These are phyloP conservation scores for Populus nigra DNA, from an alignment of 345 rosid genomes.

Conservation along the genomic window DNA sequence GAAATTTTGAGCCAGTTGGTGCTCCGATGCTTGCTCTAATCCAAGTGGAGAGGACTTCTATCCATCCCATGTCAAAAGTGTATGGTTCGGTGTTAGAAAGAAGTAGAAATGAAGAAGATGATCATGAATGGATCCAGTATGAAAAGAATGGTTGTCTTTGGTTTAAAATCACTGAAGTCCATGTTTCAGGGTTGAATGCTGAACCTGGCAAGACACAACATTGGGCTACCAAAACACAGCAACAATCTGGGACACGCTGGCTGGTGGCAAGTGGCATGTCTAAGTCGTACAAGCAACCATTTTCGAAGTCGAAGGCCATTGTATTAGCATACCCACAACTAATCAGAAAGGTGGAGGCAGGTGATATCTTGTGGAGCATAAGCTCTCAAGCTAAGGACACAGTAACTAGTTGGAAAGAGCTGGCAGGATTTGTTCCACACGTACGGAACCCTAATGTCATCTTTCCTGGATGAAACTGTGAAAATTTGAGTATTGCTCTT, in stretches of 20 bases:
- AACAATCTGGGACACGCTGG: constrained; percentile 62
- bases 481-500: not conserved
- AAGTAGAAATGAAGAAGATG: constrained; percentile 17
- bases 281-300: constrained; percentile 37
- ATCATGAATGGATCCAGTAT: constrained; percentile 1
- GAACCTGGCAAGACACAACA: constrained; percentile 36
- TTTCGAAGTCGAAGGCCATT: constrained; percentile 43
- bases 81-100: constrained; percentile 19
- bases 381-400: constrained; percentile 24
- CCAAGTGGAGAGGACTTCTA: constrained; percentile 51
- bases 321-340: constrained; percentile 29
- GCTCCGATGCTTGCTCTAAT: constrained; percentile 70
- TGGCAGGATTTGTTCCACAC: constrained; percentile 28
- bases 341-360: constrained; percentile 19
- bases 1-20: constrained; percentile 67
- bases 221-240: constrained; percentile 53
- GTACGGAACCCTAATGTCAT: constrained; percentile 54
- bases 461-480: constrained; percentile 32
- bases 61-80: constrained; percentile 15
- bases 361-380: constrained; percentile 66
- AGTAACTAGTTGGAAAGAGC: constrained; percentile 31
- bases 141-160: constrained; percentile 9
- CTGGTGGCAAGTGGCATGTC: constrained; percentile 54
- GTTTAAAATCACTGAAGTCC: constrained; percentile 48
- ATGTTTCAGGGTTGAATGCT: constrained; percentile 57